phyloP scores from a whole-genome alignment of 805 yeast species.

The Candida argentea region DNA sequence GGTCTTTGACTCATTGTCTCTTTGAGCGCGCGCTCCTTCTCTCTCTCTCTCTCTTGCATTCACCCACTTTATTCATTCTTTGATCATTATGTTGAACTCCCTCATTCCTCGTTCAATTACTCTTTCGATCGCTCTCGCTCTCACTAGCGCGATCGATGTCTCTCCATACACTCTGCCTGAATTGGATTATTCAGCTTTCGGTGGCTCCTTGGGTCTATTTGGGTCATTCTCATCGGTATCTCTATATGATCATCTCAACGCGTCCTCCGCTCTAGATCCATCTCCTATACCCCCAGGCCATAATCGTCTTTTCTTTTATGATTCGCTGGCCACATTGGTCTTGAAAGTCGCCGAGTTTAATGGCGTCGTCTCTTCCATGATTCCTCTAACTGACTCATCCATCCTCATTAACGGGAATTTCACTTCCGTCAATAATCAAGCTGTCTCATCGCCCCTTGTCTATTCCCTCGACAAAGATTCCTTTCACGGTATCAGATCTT shows the following conservation, averaged over 20 bases:
- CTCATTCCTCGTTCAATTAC: too few species aligned
- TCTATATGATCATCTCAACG: conserved; percentile 16
- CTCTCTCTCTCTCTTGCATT: too few species aligned
- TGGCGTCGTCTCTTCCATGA: conserved; percentile 21
- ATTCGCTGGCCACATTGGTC: too few species aligned
- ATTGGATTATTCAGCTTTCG: conserved; percentile 15
- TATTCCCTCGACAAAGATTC: conserved; percentile 19
- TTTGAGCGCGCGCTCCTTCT: too few species aligned
- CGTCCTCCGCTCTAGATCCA: conserved; percentile 12
- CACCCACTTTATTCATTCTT: too few species aligned
- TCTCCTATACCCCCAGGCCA: conserved; percentile 5
- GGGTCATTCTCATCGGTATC: conserved; percentile 22
- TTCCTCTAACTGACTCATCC: conserved; percentile 15
- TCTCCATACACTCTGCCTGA: conserved; percentile 13
- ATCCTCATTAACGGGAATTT: conserved; percentile 28
- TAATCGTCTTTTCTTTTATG: too few species aligned
- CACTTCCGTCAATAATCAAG: conserved; percentile 18
- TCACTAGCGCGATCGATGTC: too few species aligned
- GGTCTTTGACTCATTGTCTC: too few species aligned
- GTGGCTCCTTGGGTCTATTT: conserved; percentile 21
- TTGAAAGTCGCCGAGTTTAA: conserved; percentile 18
- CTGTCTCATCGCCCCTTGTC: conserved; percentile 23
- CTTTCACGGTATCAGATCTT: conserved; percentile 13
- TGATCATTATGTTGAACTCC: too few species aligned
- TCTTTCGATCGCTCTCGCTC: too few species aligned